These are phyloP conservation scores for Saccharomycopsis hybrid DNA, from an alignment of 1,139 yeast species.

Conservation along the genomic window DNA sequence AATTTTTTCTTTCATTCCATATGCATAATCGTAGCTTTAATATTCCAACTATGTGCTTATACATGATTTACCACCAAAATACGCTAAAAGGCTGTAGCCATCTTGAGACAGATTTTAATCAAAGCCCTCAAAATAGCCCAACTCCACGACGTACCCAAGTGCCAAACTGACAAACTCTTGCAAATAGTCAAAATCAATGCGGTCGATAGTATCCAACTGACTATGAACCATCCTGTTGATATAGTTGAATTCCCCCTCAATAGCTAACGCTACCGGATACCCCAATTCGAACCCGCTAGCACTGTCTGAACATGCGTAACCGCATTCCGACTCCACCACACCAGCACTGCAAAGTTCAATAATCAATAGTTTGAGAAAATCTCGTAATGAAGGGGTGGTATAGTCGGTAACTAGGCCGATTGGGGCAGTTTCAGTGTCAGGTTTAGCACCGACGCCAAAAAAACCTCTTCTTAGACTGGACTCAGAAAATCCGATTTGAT, in stretches of 20 bases:
- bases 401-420: slow-evolving; percentile 70
- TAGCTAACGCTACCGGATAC: slow-evolving; percentile 74
- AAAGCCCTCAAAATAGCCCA: slow-evolving; percentile 29
- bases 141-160: slow-evolving; percentile 63
- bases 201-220: slow-evolving; percentile 72
- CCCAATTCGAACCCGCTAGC: slow-evolving; percentile 81
- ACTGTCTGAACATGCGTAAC: slow-evolving; percentile 92
- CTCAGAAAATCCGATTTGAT: slow-evolving; percentile 11
- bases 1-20: too few species aligned
- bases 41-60: too few species aligned
- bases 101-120: too few species aligned
- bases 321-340: slow-evolving; percentile 71
- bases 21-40: too few species aligned
- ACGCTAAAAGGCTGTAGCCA: too few species aligned
- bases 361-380: slow-evolving; percentile 57
- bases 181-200: slow-evolving; percentile 71
- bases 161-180: slow-evolving; percentile 72
- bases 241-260: slow-evolving; percentile 64
- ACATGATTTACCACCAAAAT: too few species aligned
- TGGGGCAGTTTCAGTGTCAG: background rate
- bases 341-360: slow-evolving; percentile 59
- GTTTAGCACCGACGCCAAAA: too few species aligned
- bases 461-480: too few species aligned
- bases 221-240: slow-evolving; percentile 71
- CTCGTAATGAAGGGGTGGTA: slow-evolving; percentile 52